A percentile compares a stretch with the other conserved stretches of the same genome.
Conservation (phyloP, 1,139 yeast species). For the Geotrichum aggregatum region DNA sequence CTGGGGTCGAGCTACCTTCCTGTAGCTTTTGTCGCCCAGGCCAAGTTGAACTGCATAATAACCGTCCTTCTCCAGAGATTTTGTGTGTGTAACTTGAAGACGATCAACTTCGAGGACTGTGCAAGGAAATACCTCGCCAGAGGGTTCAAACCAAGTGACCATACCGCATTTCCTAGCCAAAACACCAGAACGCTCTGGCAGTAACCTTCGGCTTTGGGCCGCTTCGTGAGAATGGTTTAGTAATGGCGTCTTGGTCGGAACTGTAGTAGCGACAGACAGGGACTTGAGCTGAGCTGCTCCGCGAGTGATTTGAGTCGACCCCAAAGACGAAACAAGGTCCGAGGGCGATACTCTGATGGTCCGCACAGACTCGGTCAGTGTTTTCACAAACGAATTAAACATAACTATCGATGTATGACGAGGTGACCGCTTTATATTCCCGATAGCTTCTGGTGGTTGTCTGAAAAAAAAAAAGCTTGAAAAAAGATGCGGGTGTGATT, state of each 20-base stretch:
- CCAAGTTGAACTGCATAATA: constrained; percentile 86
- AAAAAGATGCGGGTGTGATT: constrained; percentile 2
- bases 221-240: constrained; percentile 39
- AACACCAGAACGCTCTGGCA: constrained; percentile 76
- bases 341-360: constrained; percentile 3
- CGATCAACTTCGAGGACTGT: constrained; percentile 86
- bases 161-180: constrained; percentile 83
- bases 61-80: constrained; percentile 67
- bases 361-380: constrained; percentile 11
- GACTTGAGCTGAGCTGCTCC: constrained; percentile 37
- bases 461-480: constrained; percentile 4
- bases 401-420: not conserved
- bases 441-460: constrained; percentile 12
- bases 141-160: constrained; percentile 74
- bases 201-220: constrained; percentile 52
- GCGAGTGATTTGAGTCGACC: constrained; percentile 16
- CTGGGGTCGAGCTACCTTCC: constrained; percentile 59
- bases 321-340: constrained; percentile 13
- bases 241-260: constrained; percentile 34
- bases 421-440: constrained; percentile 2
- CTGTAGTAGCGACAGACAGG: constrained; percentile 33
- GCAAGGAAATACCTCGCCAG: constrained; percentile 60
- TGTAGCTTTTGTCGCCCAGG: constrained; percentile 62
- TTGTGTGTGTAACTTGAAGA: constrained; percentile 75
- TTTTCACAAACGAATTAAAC: constrained; percentile 10